Base-by-base conservation (phyloP, 805 yeast genomes). In the Sugiyamaella americana region DNA sequence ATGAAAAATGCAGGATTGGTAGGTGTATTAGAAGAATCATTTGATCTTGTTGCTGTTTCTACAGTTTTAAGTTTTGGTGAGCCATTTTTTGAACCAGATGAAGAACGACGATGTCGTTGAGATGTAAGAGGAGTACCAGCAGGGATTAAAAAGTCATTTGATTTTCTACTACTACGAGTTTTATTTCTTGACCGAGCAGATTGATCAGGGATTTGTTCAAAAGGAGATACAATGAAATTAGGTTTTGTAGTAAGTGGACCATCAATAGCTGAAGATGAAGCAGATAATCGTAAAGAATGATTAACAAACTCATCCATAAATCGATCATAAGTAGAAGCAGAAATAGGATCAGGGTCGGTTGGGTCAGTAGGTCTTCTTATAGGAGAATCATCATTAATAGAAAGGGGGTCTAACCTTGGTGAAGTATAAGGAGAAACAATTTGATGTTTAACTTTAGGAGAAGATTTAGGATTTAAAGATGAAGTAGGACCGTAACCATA, bases 401-500 rank as follows among this genome's bases (percentile, higher is more conserved):
- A 8, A 26, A 13, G 11, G 13, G 32, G 32, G 11, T 8, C 32
- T 8, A 26, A 13, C 32, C 32, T 26, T 26, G 32, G 32, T 26
- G 32, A 26, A 26, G 32, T 21, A 4, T 36, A 37, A 17, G 41
- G 6, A 16, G 38, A 30, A 18, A 20, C 20, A 16, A 32, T 3
- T 5, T 17, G 19, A 20, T 43, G 24, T 11, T 39, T 30, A 17
- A 40, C 35, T 19, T 36, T 39, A 2, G n/a, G 21, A n/a, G 37
- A 19, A 24, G 43, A 19, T 10, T n/a, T 11, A 2, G 29, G 13
- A 13, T 40, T 30, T 4, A 36, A 11, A 17, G 46, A 43, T 17
- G 52, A 50, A 8, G 52, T 50, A 5, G 52, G 52, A 8, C 52
- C 52, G 20, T 23, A 50, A 17, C 52, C 52, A 29, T 50, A 50